A percentile compares a stretch with the other conserved stretches of the same genome.
phyloP scores from a whole-genome alignment of 305 asterid species.

The Plantago coronopus region DNA sequence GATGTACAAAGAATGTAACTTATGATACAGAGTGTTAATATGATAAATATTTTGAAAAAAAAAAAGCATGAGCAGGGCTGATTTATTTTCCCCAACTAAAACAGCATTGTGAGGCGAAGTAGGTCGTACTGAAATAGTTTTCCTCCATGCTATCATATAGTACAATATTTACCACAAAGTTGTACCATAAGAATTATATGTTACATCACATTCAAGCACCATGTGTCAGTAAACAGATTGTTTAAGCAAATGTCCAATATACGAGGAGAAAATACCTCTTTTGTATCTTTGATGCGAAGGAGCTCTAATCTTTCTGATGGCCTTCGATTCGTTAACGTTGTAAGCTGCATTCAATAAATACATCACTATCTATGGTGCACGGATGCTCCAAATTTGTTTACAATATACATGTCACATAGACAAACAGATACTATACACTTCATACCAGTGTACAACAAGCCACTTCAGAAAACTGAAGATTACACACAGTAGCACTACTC shows the following conservation, averaged over 20 bases:
- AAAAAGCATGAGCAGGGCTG: background rate
- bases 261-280: constrained; percentile 47
- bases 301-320: constrained; percentile 84
- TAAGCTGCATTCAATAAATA: constrained; percentile 55
- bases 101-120: background rate
- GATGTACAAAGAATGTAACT: background rate
- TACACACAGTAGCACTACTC: too few species aligned
- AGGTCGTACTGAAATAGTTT: constrained; percentile 2
- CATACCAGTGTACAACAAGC: background rate
- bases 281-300: constrained; percentile 70
- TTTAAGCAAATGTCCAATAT: background rate
- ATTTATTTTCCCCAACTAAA: background rate
- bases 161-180: too few species aligned
- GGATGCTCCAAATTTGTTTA: too few species aligned
- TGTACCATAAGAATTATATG: too few species aligned
- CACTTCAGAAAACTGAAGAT: too few species aligned
- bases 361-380: constrained; percentile 1
- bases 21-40: background rate
- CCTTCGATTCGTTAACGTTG: constrained; percentile 65
- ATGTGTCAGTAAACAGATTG: too few species aligned
- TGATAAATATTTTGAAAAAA: background rate
- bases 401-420: too few species aligned
- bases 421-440: background rate
- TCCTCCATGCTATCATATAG: too few species aligned
- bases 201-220: too few species aligned